Percentiles rank a stretch among this genome's conserved stretches.
Conservation (phyloP, 345 rosid genomes). For the Turnera subulata region DNA sequence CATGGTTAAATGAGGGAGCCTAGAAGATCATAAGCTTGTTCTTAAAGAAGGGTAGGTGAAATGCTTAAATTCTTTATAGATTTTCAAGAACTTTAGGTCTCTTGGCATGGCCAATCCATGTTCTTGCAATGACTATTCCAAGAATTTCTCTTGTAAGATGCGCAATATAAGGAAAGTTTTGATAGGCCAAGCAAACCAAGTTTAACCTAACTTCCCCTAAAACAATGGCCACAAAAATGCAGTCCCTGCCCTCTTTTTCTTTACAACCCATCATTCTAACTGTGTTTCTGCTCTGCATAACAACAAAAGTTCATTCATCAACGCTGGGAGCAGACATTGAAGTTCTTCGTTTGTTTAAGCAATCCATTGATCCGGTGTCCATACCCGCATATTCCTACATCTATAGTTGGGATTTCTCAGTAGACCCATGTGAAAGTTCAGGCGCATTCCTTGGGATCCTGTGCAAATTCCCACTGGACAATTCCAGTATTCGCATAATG, state of each 20-base stretch:
- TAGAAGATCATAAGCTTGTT: not conserved
- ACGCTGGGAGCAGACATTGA: slow-evolving; percentile 33
- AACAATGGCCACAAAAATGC: slow-evolving; percentile 2
- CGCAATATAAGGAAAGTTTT: not conserved
- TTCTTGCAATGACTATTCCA: not conserved
- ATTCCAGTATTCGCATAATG: slow-evolving; percentile 34
- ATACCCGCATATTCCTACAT: slow-evolving; percentile 40
- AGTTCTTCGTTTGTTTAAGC: slow-evolving; percentile 34
- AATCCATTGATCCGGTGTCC: slow-evolving; percentile 43
- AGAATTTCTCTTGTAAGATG: not conserved
- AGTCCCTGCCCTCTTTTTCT: not conserved
- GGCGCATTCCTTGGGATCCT: slow-evolving; percentile 46
- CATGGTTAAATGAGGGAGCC: too few species aligned
- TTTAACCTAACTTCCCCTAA: not conserved
- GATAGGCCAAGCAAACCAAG: not conserved
- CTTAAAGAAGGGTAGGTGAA: not conserved
- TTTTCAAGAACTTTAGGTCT: not conserved
- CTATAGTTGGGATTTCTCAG: slow-evolving; percentile 47
- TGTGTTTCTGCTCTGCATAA: not conserved
- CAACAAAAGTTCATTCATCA: slow-evolving; percentile 9
- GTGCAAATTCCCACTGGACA: slow-evolving; percentile 41
- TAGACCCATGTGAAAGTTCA: slow-evolving; percentile 48
- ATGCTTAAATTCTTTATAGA: not conserved
- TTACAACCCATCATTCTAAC: slow-evolving; percentile 4
- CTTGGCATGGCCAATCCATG: not conserved